Conservation (phyloP, 768 basidiomycete genomes). For the Podaxis sp. region DNA sequence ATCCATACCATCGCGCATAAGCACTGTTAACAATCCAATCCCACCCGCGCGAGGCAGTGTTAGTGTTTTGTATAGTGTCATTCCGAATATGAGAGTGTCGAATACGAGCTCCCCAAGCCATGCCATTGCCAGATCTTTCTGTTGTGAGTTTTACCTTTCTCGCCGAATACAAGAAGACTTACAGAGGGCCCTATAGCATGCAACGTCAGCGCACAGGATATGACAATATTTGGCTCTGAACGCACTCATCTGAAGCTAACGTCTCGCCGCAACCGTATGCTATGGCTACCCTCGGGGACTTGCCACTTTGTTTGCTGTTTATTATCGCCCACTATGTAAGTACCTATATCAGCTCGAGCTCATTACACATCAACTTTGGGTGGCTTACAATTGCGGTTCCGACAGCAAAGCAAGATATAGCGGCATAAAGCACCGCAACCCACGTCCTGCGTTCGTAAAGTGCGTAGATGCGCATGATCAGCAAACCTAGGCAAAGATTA, state of each 20-base stretch:
- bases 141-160: constrained; percentile 19
- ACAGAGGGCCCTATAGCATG: not conserved
- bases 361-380: not conserved
- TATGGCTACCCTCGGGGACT: not conserved
- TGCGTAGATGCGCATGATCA: constrained; percentile 44
- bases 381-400: constrained; percentile 19
- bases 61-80: constrained; percentile 41
- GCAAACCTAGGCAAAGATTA: constrained; percentile 18
- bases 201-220: constrained; percentile 5
- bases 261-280: constrained; percentile 3
- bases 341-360: not conserved
- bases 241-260: not conserved
- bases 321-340: constrained; percentile 16
- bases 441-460: constrained; percentile 34
- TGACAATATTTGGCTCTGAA: not conserved
- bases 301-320: not conserved
- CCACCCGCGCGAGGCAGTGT: constrained; percentile 21
- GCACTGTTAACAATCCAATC: constrained; percentile 27
- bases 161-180: not conserved
- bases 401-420: constrained; percentile 23
- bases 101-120: constrained; percentile 26
- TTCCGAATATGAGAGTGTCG: constrained; percentile 36
- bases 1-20: constrained; percentile 38
- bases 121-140: not conserved
- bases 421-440: constrained; percentile 20